Evolutionary conservation across 495 filamentous ascomycete species (phyloP), one percentile per base, ranked within the genome.

Genomic region (Hapsidospora chrysogenum): DNA sequence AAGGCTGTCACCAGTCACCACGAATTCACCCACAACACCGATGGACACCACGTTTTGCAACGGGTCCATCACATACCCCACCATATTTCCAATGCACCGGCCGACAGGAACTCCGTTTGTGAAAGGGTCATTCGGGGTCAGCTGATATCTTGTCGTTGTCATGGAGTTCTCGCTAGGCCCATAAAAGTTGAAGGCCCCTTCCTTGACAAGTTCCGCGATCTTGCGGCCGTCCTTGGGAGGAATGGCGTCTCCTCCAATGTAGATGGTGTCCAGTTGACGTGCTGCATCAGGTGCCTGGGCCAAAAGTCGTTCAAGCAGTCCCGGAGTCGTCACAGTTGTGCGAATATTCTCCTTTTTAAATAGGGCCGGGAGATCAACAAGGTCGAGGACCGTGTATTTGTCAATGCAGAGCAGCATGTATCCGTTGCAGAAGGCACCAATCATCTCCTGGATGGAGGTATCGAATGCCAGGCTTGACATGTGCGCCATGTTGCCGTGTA

Each of bases 111-210:
- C 39, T 5, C 33, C 34, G 13, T 37, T 41, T 2, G 27, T 17
- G 14, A 30, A 37, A n/a, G 11, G 9, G 15, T 41, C 39, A 13
- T 19, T 26, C 7, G 7, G 9, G 3, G 9, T 20, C 3, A 37
- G 4, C 2, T 17, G 8, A 18, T 33, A 40, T 27, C 17, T 34
- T 9, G 38, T 34, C 11, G 30, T 40, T 3, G 35, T 40, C 4
- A 33, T 21, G 14, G 21, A 17, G 17, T 40, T 40, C 35, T 45
- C 42, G 11, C 40, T 41, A n/a, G 41, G 37, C 10, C 41, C 41
- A 18, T 40, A 44, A n/a, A 25, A 18, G 28, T 41, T 44, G 18
- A 22, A 36, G 4, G 37, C 4, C 7, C 31, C 31, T 17, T 5
- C 27, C 31, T 14, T 15, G 13, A 40, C 29, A 15, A 40, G 38